Conservation (phyloP, 176 grass and related monocot genomes). For the Aegilops longissima region DNA sequence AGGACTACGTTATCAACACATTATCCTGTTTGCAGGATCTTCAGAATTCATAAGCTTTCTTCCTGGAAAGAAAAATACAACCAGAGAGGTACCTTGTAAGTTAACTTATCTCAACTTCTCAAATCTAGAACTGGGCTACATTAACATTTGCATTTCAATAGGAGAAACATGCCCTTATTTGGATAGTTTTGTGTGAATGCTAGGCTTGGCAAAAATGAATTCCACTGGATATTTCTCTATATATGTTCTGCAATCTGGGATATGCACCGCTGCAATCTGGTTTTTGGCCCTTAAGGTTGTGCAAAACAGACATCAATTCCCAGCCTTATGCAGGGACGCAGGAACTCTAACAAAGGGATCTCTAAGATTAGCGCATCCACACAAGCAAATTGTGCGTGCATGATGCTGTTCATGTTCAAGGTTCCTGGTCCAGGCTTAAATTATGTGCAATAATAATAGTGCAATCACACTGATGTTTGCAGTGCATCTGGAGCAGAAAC, state of each 20-base stretch:
- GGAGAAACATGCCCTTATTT: neutral
- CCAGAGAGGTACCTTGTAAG: neutral
- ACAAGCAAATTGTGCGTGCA: slow-evolving; percentile 3
- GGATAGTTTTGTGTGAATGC: neutral
- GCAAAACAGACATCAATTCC: neutral
- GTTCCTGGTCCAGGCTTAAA: neutral
- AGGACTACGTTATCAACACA: slow-evolving; percentile 25
- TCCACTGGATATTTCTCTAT: neutral
- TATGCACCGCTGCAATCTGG: neutral
- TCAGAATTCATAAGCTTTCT: slow-evolving; percentile 27
- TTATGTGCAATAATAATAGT: neutral
- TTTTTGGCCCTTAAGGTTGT: neutral
- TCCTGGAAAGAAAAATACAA: slow-evolving; percentile 16
- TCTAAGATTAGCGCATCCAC: neutral
- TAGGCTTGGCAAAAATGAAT: neutral
- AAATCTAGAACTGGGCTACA: neutral
- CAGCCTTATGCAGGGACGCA: neutral
- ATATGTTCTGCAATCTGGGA: neutral
- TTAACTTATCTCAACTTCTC: neutral
- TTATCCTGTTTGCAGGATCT: slow-evolving; percentile 14
- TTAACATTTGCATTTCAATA: slow-evolving; percentile 18
- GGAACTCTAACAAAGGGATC: too few relatives aligned
- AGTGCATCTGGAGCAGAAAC: neutral
- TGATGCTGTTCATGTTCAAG: neutral
- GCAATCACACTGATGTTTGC: slow-evolving; percentile 5